Base-by-base conservation (phyloP, 176 grass and related monocot species). In the Musa acuminata region DNA sequence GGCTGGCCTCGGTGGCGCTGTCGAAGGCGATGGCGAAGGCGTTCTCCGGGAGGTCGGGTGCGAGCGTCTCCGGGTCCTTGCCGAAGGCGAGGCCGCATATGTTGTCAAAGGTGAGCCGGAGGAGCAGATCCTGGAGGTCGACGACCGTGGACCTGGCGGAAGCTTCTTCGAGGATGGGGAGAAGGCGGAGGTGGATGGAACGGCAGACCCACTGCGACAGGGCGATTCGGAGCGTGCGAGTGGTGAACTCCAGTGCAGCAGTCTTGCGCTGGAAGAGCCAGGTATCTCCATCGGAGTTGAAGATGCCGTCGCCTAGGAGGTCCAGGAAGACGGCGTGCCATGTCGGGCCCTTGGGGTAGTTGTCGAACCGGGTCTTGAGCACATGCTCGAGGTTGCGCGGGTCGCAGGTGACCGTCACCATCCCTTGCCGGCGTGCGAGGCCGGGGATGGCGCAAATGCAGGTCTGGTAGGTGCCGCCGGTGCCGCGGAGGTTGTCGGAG, bases 401-500 rank as follows among this genome's bases (percentile, higher is more conserved):
- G 4, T 79, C 77, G 65, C 77, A 79, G 17, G 77, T 79, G 9
- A 79, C 77, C 12, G 77, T 79, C 19, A 79, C 77, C 23, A 69
- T 51, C 4, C 77, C 77, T 22, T 68, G 65, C 1, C 65, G 23
- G 16, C 77, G 77, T 6, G 77, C 77, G 14, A 79, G 49, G 10
- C 77, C 77, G 2, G 77, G 77, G 25, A 79, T 16, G 51, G 77
- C 77, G 64, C 77, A 79, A 17, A 69, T 79, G 51, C 77, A 79
- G 52, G 77, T 79, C 77, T 79, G 77, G 65, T 79, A 79, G 1
- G 77, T 79, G 52, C 77, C 77, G 16, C 65, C 65, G 10, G 77
- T 49, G 25, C 23, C 26, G 8, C 84, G 84, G 8, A 99, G 86
- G 88, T 99, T 99, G 67, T 51, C 78, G 24, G 84, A 69, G 69